phyloP scores from a whole-genome alignment of 768 basidiomycete genomes.

The Suillus plorans region DNA sequence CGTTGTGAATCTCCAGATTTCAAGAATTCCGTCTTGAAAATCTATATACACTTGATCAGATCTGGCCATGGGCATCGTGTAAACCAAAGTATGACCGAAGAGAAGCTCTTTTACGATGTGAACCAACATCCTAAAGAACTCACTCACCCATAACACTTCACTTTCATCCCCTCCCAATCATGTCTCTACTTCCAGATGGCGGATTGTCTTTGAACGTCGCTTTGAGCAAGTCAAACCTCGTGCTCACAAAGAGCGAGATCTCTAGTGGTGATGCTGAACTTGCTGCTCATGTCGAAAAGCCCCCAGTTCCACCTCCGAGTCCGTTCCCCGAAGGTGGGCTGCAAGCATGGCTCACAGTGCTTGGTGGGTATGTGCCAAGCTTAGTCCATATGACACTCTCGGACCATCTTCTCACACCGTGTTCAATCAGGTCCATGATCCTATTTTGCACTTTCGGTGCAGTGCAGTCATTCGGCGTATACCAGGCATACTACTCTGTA shows the following conservation, averaged over 20 bases:
- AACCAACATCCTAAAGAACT: slow-evolving; percentile 16
- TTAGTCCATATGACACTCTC: not conserved
- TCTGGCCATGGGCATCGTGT: slow-evolving; percentile 5
- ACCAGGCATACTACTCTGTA: slow-evolving; percentile 52
- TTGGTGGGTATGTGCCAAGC: slow-evolving; percentile 40
- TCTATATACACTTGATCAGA: not conserved
- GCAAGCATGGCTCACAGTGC: slow-evolving; percentile 44
- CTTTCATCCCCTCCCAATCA: slow-evolving; percentile 5
- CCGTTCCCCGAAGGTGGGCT: slow-evolving; percentile 47
- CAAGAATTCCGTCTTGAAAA: slow-evolving; percentile 1
- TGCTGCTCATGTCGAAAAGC: not conserved
- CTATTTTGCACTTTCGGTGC: slow-evolving; percentile 50
- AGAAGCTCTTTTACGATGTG: slow-evolving; percentile 9
- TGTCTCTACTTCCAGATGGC: slow-evolving; percentile 8
- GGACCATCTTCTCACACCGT: not conserved
- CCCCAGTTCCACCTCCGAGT: slow-evolving; percentile 8
- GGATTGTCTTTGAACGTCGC: not conserved
- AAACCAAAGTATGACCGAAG: slow-evolving; percentile 10
- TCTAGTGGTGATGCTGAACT: not conserved
- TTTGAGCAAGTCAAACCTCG: slow-evolving; percentile 3
- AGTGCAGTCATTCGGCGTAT: slow-evolving; percentile 49
- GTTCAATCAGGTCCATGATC: slow-evolving; percentile 35
- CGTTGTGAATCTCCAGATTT: not conserved
- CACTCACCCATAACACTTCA: not conserved
- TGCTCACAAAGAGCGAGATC: slow-evolving; percentile 2